Evolutionary conservation across 306 rosid genomes (phyloP).

Genomic region (Alnus rubra): DNA sequence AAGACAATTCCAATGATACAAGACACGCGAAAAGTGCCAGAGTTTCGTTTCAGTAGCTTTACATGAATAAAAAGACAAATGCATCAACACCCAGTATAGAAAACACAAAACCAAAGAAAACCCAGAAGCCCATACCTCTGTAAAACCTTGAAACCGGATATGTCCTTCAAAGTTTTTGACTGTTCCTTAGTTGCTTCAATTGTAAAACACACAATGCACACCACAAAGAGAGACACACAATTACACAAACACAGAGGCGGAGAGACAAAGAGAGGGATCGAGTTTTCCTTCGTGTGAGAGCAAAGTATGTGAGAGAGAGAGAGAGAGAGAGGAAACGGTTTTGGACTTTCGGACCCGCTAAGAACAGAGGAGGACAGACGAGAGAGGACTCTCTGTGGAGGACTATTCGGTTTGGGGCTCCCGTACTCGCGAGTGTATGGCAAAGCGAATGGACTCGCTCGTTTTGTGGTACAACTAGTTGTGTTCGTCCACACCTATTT

Average conservation of each 20-base stretch:
- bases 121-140: constrained; percentile 31
- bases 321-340: constrained; percentile 2
- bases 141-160: constrained; percentile 8
- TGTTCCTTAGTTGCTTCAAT: constrained; percentile 18
- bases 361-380: constrained; percentile 21
- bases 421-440: constrained; percentile 24
- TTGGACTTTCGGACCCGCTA: constrained; percentile 30
- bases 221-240: constrained; percentile 22
- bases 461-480: constrained; percentile 26
- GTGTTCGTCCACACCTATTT: constrained; percentile 24
- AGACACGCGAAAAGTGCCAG: neutral
- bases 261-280: constrained; percentile 39
- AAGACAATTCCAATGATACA: neutral
- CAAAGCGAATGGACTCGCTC: constrained; percentile 22
- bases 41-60: neutral
- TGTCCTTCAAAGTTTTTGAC: constrained; percentile 17
- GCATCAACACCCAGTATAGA: constrained; percentile 22
- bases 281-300: constrained; percentile 57
- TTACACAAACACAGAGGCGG: constrained; percentile 2
- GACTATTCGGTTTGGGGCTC: constrained; percentile 14
- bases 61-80: neutral
- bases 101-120: constrained; percentile 28
- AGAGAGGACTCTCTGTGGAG: constrained; percentile 13
- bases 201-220: constrained; percentile 32
- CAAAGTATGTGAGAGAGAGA: constrained; percentile 37